phyloP scores from a whole-genome alignment of 108 stramenopile species.

The Cyclotella atomus region DNA sequence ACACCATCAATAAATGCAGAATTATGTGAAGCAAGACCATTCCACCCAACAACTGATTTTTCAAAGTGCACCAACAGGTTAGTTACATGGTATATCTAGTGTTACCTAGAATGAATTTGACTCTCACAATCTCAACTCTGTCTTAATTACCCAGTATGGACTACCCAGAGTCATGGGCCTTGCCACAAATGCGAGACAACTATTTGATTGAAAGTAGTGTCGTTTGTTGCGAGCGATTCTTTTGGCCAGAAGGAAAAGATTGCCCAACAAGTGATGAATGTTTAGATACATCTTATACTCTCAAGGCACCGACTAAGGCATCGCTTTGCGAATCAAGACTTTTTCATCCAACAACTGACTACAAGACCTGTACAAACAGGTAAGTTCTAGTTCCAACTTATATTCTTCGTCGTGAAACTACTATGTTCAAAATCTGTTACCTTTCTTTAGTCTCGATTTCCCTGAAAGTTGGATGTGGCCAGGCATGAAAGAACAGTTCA shows the following conservation, averaged over 20 bases:
- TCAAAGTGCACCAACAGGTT: no score
- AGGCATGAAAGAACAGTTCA: background rate
- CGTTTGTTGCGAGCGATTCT: background rate
- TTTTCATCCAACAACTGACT: background rate
- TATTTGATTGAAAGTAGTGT: background rate
- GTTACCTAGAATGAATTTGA: no score
- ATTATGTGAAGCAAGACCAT: no score
- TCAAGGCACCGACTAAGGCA: background rate
- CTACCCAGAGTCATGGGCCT: constrained; percentile 1
- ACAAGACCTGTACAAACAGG: background rate
- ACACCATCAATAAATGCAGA: no score
- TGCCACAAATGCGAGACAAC: background rate
- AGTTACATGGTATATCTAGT: no score
- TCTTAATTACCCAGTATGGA: no score
- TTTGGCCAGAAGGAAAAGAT: background rate
- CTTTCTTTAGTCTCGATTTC: background rate
- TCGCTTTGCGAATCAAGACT: background rate
- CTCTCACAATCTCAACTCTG: background rate
- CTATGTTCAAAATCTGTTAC: background rate
- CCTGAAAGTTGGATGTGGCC: constrained; percentile 1
- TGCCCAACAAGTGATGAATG: background rate
- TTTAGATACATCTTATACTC: background rate
- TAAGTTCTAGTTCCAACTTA: background rate
- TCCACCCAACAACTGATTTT: no score
- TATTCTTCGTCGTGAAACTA: background rate